Base-by-base conservation (phyloP, 495 filamentous ascomycete species). In the Bryoglossum gracile region DNA sequence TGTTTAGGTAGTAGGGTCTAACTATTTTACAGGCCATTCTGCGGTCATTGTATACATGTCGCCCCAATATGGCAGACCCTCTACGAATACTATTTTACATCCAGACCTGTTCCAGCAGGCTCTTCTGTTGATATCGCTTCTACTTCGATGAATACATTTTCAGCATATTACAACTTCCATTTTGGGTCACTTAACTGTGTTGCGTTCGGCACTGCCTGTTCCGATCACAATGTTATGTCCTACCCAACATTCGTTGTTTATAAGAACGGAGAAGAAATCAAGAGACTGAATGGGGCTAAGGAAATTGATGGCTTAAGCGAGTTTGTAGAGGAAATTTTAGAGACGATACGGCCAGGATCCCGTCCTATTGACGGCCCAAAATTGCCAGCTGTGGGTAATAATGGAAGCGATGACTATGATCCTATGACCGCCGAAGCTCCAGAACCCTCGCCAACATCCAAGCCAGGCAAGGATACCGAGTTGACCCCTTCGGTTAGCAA, bases 1-100 rank as follows among this genome's bases (percentile, higher is more conserved):
- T 17, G 21, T 5, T 50, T 6, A 14, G 13, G 16, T 21, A 21
- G 24, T 17, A 10, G 25, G 38, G 41, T 13, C 44, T 33, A 13
- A 1, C 34, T 25, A 24, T 35, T 8, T n/a, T 42, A 3, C 34
- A 60, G 57, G 43, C 75, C 75, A 18, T 77, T 72, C 19, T 96
- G 90, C 62, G 69, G 68, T 32, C 92, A 97, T 67, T 97, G 94
- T 68, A 69, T 75, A 56, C 71, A 73, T 33, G 81, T 87, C 55
- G 88, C 86, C 26, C 94, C 94, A 21, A 82, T 77, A 43, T 97
- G 81, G 74, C 88, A 96, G 69, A 95, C 91, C 5, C 69, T 94
- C 18, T 94, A 95, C 68, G 92, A 97, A 65, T 96, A 80, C 67
- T 95, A 96, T 69, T 95, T 90, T 65, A 95, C 91, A 5, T 92